Evolutionary conservation across 495 filamentous ascomycete genomes (phyloP), one percentile per base, ranked within the genome.

Genomic region (Aspergillus ostianus): DNA sequence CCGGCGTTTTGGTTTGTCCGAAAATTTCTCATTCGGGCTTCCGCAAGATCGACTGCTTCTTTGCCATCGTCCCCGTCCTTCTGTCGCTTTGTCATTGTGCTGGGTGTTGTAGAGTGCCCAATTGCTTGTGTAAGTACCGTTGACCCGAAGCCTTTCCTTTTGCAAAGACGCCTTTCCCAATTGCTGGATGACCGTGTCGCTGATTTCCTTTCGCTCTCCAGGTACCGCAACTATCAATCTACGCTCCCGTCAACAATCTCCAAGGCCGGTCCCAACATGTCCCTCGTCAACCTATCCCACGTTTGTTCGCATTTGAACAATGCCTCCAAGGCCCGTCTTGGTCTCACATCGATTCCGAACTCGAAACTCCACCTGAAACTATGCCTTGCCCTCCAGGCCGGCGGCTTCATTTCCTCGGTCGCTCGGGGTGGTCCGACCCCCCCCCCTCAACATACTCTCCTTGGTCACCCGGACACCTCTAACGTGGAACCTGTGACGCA

Each of bases 271-370:
- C 65, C 59, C 57, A 32, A 32, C 66, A 98, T 98, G 94, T 96
- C 92, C 69, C 87, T 98, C 78, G 80, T 85, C 68, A 85, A 85
- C 73, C 84, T 98, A 65, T 76, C 85, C 54, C 73, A 93, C 80
- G 83, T 92, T 67, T 96, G 90, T 77, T 91, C 91, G 53, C 94
- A 98, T 81, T 83, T 98, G 44, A 92, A 96, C 78, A 98, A 98
- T 80, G 90, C 90, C 67, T 87, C 90, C 51, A 87, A 87, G 70
- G 93, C 90, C 7, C 89, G 89, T 0, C 85, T 98, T 4, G 90
- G 89, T 58, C 81, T 96, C 4, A 97, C 95, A 46, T 94, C 91
- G 7, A 82, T 98, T 54, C 90, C 90, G 47, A 85, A 85, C 74
- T 87, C 84, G 36, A 92, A 91, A 57, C 85, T 93, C 64, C 90